These are phyloP conservation scores for Hanseniaspora hatyaiensis DNA, from an alignment of 805 yeast genomes.

Conservation along the genomic window DNA sequence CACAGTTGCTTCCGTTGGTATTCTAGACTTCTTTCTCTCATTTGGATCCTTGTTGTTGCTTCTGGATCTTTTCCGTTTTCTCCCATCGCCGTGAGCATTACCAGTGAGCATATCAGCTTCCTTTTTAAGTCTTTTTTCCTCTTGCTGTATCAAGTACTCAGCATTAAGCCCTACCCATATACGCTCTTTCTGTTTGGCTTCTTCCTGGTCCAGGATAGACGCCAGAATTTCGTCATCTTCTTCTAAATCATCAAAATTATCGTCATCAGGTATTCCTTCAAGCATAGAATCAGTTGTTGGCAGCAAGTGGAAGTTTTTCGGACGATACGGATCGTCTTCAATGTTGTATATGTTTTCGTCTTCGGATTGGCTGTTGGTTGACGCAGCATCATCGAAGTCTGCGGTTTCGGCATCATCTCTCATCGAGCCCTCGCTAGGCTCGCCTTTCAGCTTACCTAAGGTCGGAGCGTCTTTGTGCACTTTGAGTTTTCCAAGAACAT, in stretches of 20 bases:
- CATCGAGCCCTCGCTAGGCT: too few relatives aligned
- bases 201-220: constrained; percentile 54
- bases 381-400: neutral
- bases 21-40: constrained; percentile 20
- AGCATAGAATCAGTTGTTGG: constrained; percentile 51
- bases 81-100: constrained; percentile 45
- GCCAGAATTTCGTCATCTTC: constrained; percentile 70
- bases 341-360: constrained; percentile 24
- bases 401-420: constrained; percentile 16
- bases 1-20: constrained; percentile 16
- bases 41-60: constrained; percentile 19
- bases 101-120: constrained; percentile 87
- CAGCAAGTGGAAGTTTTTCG: constrained; percentile 43
- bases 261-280: constrained; percentile 44
- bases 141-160: constrained; percentile 76
- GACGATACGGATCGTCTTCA: constrained; percentile 36
- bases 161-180: constrained; percentile 86
- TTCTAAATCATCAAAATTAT: constrained; percentile 56
- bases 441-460: too few relatives aligned
- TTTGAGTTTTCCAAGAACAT: constrained; percentile 22
- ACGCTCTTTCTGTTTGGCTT: constrained; percentile 59
- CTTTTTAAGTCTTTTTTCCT: constrained; percentile 63
- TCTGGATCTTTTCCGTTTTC: constrained; percentile 31
- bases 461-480: too few relatives aligned
- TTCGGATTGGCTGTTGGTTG: neutral